Evolutionary conservation across 177 flowering plant species (phyloP), one percentile per base, ranked within the genome.

Genomic region (Vitis hybrid): DNA sequence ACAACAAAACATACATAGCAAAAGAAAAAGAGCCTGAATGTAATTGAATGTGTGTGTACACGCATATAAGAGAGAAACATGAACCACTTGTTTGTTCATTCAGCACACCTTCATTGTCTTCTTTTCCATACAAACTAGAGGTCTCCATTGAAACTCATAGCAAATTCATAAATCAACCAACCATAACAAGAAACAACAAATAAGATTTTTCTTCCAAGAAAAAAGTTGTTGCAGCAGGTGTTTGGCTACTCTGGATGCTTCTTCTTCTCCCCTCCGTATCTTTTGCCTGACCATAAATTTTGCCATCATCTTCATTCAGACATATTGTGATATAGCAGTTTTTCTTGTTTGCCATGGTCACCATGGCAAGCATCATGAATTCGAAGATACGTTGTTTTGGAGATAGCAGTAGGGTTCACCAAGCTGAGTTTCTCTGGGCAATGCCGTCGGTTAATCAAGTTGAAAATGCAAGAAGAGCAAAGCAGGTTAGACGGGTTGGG

Each of bases 321-420:
- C 40, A 60, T 13, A 60, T 13, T 23, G 17, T 26, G 30, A 26
- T 26, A 26, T 26, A 13, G 15, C 40, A 26, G 32, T 54, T 54
- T 12, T 17, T 54, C 17, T 3, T 14, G n/a, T 5, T 17, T 15
- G 17, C 17, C n/a, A 17, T 52, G 2, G 68, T 34, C 58, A 52
- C 62, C 57, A 75, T 75, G 74, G 4, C 67, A 56, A 61, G 72
- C 67, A 65, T 69, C 57, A 7, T 32, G 13, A 17, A 18, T 76
- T 65, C 70, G 23, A 40, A 54, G 4, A 50, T 18, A 19, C 62
- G 55, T 57, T 54, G 23, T 17, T 62, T 57, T 65, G 61, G 52
- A 55, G 69, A 32, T 11, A 75, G 8, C 17, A 11, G 64, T 11
- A 52, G 62, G 67, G 56, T 70, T 56, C 70, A 65, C 12, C 15